Percentiles rank a stretch among this genome's conserved stretches.
phyloP scores from a whole-genome alignment of 768 basidiomycete species.

The Aureoboletus auriporus region DNA sequence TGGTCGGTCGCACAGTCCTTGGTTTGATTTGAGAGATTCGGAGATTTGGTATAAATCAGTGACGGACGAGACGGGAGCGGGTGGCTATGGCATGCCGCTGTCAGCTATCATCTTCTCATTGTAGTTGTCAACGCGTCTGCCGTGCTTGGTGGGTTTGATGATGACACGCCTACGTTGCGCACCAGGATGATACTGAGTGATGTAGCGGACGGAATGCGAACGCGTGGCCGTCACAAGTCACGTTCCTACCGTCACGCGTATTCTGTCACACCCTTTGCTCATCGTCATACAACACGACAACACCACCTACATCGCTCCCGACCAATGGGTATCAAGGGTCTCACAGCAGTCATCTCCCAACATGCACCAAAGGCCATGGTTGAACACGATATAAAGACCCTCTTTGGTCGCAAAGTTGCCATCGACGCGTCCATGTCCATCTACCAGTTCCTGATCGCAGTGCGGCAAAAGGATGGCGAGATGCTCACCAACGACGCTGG shows the following conservation, averaged over 20 bases:
- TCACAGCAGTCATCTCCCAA: conserved; percentile 85
- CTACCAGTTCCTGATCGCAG: conserved; percentile 97
- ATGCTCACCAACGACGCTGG: conserved; percentile 96
- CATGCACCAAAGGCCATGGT: conserved; percentile 84
- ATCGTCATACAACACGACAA: not conserved
- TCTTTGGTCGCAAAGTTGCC: conserved; percentile 97
- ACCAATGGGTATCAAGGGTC: conserved; percentile 90
- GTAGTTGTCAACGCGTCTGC: too few species aligned
- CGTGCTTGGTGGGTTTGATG: too few species aligned
- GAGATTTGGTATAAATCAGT: too few species aligned
- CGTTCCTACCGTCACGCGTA: conserved; percentile 12
- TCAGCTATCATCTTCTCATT: too few species aligned
- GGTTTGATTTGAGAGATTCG: too few species aligned
- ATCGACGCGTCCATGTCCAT: conserved; percentile 98
- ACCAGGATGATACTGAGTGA: too few species aligned
- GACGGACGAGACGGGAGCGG: too few species aligned
- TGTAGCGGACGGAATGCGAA: too few species aligned
- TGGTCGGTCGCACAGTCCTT: too few species aligned
- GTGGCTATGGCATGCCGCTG: too few species aligned
- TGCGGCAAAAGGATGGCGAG: conserved; percentile 94
- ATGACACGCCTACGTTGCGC: too few species aligned
- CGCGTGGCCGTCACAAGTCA: conserved; percentile 16
- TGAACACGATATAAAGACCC: conserved; percentile 94
- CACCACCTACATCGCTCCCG: not conserved
- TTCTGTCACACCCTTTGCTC: conserved; percentile 9